phyloP scores from a whole-genome alignment of 306 rosid genomes.

The Lathyrus aphaca region DNA sequence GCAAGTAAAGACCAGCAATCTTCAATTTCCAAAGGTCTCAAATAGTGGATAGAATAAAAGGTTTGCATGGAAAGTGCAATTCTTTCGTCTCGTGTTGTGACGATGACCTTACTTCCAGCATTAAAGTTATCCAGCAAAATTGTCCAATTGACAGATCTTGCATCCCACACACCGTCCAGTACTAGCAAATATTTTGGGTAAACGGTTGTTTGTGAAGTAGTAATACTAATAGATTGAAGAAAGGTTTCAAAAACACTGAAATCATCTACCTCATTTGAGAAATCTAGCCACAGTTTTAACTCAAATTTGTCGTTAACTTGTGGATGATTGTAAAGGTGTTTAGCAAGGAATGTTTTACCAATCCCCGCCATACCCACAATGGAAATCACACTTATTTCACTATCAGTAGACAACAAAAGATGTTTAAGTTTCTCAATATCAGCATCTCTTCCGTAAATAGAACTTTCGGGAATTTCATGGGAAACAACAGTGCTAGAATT shows the following conservation, averaged over 20 bases:
- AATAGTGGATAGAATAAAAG: too few relatives aligned
- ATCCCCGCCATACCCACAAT: too few relatives aligned
- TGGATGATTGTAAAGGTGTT: too few relatives aligned
- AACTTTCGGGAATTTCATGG: too few relatives aligned
- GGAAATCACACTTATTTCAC: too few relatives aligned
- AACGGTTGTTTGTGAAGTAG: not conserved
- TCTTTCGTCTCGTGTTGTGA: conserved; percentile 22
- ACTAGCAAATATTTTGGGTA: conserved; percentile 30
- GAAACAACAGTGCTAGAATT: too few relatives aligned
- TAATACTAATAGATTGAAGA: conserved; percentile 11
- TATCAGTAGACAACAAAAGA: too few relatives aligned
- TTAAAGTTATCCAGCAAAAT: conserved; percentile 4
- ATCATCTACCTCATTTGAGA: not conserved
- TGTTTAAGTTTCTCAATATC: too few relatives aligned
- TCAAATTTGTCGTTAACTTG: conserved; percentile 16
- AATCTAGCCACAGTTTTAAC: not conserved
- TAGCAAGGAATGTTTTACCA: too few relatives aligned
- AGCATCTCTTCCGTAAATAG: too few relatives aligned
- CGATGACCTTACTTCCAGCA: not conserved
- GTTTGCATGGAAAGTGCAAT: conserved; percentile 14
- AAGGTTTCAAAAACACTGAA: not conserved
- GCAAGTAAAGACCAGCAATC: conserved; percentile 46
- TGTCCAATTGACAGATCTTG: conserved; percentile 43
- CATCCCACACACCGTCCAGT: conserved; percentile 47
- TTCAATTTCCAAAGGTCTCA: conserved; percentile 18